Percentiles rank a stretch among this genome's conserved stretches.
These are phyloP conservation scores for Thraustochytrium striatum DNA, from an alignment of 352 stramenopile genomes.

Conservation along the genomic window DNA sequence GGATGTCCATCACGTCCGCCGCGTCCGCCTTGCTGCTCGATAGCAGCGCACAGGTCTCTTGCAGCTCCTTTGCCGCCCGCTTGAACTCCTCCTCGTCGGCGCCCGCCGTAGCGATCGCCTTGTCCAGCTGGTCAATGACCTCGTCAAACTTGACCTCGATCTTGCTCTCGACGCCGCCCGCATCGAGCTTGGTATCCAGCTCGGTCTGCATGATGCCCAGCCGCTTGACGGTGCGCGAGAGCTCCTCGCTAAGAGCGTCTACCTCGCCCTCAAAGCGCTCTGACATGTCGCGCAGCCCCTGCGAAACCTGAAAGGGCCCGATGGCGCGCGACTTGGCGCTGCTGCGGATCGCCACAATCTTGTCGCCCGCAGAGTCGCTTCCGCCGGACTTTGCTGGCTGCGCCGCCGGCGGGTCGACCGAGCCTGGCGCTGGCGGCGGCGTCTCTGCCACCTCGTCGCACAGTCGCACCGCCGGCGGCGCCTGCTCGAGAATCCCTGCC, in stretches of 20 bases:
- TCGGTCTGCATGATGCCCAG: constrained; percentile 21
- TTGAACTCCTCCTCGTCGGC: constrained; percentile 45
- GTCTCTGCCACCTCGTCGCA: constrained; percentile 3
- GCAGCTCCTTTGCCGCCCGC: constrained; percentile 22
- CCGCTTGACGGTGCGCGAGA: not conserved
- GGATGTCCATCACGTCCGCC: constrained; percentile 36
- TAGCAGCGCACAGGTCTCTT: constrained; percentile 19
- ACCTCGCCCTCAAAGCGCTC: constrained; percentile 37
- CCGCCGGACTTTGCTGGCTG: too few relatives aligned
- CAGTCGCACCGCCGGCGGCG: not conserved
- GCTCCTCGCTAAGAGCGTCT: not conserved
- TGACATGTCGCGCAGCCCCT: constrained; percentile 6
- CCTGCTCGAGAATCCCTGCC: constrained; percentile 1
- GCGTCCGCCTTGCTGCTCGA: constrained; percentile 29
- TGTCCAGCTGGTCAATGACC: constrained; percentile 36
- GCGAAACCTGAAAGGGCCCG: constrained; percentile 5
- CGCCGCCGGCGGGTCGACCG: too few relatives aligned
- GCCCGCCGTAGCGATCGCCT: constrained; percentile 21
- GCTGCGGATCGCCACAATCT: not conserved
- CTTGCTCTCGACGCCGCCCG: constrained; percentile 38
- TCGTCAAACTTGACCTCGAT: constrained; percentile 48
- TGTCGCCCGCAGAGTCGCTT: not conserved
- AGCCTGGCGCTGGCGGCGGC: not conserved
- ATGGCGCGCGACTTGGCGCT: not conserved
- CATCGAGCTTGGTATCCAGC: constrained; percentile 37